phyloP scores from a whole-genome alignment of 78 protist species.

The Pigoraptor vietnamica region DNA sequence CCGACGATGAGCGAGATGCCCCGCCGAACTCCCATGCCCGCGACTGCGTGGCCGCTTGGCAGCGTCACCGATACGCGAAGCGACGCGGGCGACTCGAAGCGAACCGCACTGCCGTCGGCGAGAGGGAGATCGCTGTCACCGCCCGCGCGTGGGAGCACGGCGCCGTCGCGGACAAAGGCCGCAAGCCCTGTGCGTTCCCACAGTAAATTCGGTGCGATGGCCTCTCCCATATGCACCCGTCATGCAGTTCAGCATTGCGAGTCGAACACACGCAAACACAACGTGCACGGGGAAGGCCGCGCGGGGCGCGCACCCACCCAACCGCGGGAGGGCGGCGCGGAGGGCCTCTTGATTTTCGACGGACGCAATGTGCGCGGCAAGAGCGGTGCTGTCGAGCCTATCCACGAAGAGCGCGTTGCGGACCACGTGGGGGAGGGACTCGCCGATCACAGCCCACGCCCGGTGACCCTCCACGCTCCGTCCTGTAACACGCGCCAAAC shows the following conservation, averaged over 20 bases:
- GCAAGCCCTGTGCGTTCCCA: constrained; percentile 13
- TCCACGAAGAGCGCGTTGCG: neutral
- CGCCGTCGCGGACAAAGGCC: constrained; percentile 57
- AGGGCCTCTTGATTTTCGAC: neutral
- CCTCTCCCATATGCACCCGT: too few species aligned
- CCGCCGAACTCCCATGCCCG: constrained; percentile 55
- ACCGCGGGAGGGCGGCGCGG: too few species aligned
- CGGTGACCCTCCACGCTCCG: neutral
- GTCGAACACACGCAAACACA: neutral
- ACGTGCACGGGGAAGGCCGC: too few species aligned
- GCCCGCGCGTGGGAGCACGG: constrained; percentile 38
- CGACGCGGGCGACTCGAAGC: constrained; percentile 22
- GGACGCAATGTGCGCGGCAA: neutral
- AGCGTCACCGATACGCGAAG: constrained; percentile 12
- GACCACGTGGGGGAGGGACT: neutral
- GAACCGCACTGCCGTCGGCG: neutral
- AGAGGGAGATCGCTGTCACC: constrained; percentile 46
- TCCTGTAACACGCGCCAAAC: too few species aligned
- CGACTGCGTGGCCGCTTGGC: constrained; percentile 13
- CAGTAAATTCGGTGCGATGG: too few species aligned
- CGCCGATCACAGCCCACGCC: neutral
- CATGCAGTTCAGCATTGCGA: too few species aligned
- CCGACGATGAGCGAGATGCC: constrained; percentile 56
- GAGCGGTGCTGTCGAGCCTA: neutral
- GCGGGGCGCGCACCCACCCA: too few species aligned